Percentiles rank a stretch among this genome's conserved stretches.
phyloP scores from a whole-genome alignment of 2,329 filamentous ascomycete species.

The Ophiobolus disseminans region DNA sequence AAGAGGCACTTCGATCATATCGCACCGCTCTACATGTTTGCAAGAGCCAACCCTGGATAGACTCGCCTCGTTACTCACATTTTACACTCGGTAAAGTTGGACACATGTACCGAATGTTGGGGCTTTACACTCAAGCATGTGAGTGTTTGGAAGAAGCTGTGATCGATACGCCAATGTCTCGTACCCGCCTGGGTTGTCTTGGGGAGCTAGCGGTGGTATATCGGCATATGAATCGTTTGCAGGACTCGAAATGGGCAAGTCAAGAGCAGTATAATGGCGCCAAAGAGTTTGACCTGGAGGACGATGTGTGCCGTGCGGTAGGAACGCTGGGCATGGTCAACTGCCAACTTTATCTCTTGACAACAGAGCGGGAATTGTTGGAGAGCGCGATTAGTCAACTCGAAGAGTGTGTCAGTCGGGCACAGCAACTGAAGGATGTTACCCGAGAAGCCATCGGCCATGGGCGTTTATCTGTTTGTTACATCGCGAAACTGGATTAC shows the following conservation, averaged over 20 bases:
- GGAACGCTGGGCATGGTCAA: constrained; percentile 50
- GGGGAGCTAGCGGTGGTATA: constrained; percentile 47
- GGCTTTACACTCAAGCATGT: constrained; percentile 36
- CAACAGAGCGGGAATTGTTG: constrained; percentile 24
- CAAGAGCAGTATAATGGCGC: constrained; percentile 31
- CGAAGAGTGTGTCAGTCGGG: constrained; percentile 28
- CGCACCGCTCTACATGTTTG: neutral
- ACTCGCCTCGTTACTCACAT: constrained; percentile 16
- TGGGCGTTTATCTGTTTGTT: constrained; percentile 46
- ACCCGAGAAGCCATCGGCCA: constrained; percentile 38
- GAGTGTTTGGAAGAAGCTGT: constrained; percentile 21
- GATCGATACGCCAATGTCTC: constrained; percentile 16
- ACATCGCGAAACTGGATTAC: constrained; percentile 26
- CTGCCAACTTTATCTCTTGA: constrained; percentile 41
- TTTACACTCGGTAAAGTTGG: constrained; percentile 35
- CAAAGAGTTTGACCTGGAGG: constrained; percentile 20
- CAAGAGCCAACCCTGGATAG: neutral
- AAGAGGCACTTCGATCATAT: constrained; percentile 1
- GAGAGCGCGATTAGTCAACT: constrained; percentile 37
- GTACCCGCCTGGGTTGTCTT: constrained; percentile 14
- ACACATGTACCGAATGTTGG: constrained; percentile 38
- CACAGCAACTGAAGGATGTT: constrained; percentile 12
- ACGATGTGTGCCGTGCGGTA: constrained; percentile 40
- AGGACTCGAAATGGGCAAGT: constrained; percentile 36
- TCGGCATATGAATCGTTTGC: constrained; percentile 38